Base-by-base conservation (phyloP, 2,329 filamentous ascomycete genomes). In the Monosporascus sp. region DNA sequence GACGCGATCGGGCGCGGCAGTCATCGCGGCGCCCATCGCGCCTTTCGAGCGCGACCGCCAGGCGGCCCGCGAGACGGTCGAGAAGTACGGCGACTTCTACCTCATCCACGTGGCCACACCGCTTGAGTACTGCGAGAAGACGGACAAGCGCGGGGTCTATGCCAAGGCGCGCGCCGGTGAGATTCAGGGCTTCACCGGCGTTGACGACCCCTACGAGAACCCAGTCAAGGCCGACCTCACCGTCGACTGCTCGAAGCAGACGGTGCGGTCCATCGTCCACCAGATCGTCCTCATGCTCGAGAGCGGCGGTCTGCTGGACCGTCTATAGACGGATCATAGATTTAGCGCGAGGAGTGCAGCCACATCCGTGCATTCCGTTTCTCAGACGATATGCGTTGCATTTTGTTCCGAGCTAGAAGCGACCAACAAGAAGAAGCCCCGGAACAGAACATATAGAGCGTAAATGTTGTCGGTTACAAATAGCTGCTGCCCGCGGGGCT, bases 161-260 rank as follows among this genome's bases (percentile, higher is more conserved):
- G 81, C 81, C 61, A 83, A 84, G 70, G 94, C 94, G 41, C 84
- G 94, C 58, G 81, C 79, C 20, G 94, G 94, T 54, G 89, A 96
- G 78, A 95, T 99, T 74, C 94, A 92, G 84, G 92, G 92, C 60
- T 99, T 99, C 82, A 99, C 94, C 7, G 94, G 94, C 66, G 91
- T 99, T 53, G 93, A 97, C 70, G 93, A 97, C 77, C 92, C 94
- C 48, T 99, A 99, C 70, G 94, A 99, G 85, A 69, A 73, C 22
- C 94, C 94, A 9, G 66, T 74, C 61, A 91, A 93, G 75, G 83
- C 92, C 35, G 86, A 97, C 70, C 78, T 99, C 60, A 84, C 85
- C 5, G 93, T 97, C 40, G 88, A 97, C 72, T 72, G 87, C 52
- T 86, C 89, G 75, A 94, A 88, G 81, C 91, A 89, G 74, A 89